Evolutionary conservation across 2,329 filamentous ascomycete species (phyloP), one percentile per base, ranked within the genome.

Genomic region (Fusarium compactum): DNA sequence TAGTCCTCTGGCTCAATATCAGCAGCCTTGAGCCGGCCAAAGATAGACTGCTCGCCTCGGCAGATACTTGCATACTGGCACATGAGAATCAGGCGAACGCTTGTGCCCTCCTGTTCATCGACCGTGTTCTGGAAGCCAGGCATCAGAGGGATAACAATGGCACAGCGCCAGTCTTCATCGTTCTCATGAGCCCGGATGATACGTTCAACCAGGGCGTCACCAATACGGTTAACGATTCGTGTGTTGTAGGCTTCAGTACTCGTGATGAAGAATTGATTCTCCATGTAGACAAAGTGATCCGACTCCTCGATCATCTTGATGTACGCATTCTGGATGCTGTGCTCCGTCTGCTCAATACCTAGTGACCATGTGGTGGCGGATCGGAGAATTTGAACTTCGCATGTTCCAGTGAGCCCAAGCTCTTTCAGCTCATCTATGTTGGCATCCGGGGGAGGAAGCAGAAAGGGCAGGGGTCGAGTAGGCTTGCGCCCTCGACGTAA

Each of bases 91-190:
- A 98, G 83, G 58, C 96, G 91, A 44, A 99, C 92, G 81, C 95
- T 98, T 38, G 93, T 97, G 43, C 96, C 96, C 72, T 98, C 95
- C 74, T 96, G 93, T 70, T 94, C 91, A 73, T 97, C 94, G 22
- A 99, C 95, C 0, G 94, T 97, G 76, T 97, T 98, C 80, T 98
- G 95, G 81, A 98, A 99, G 4, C 96, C 96, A n/a, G 96, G 96
- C 90, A 99, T 97, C 32, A 99, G 85, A 2, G 96, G 96, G 63
- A 99, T 97, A 67, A 98, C 82, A 69, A 98, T 92, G 65, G 94
- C 91, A 41, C 92, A 94, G 69, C 93, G 91, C 96, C 96, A 99
- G 58, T 94, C 90, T 79, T 98, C 94, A 52, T 91, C 89, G 38
- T 97, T 93, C 72, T 91, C 87, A 72, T 94, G 87, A 0, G 96